A percentile compares a stretch with the other conserved stretches of the same genome.
Conservation (phyloP, 2,329 filamentous ascomycete genomes). For the Curvularia verruculosa region DNA sequence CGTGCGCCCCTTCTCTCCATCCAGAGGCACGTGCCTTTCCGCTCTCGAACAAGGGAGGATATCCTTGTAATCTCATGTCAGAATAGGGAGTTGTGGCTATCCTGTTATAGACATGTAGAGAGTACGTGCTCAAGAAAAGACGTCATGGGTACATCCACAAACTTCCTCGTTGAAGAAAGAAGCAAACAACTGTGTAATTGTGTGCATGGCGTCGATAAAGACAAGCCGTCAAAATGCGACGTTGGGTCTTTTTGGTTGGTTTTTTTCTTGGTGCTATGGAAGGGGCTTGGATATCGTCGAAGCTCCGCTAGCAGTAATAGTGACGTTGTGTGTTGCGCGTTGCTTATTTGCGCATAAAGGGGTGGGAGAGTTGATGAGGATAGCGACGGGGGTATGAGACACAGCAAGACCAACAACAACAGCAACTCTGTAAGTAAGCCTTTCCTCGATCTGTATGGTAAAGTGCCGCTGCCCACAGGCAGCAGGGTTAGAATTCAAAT, state of each 20-base stretch:
- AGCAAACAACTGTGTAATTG: slow-evolving; percentile 1
- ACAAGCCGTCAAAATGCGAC: slow-evolving; percentile 9
- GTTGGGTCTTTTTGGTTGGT: not conserved
- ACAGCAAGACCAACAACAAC: too few relatives aligned
- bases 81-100: slow-evolving; percentile 22
- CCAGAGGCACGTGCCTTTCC: slow-evolving; percentile 5
- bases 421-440: too few relatives aligned
- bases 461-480: too few relatives aligned
- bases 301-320: not conserved
- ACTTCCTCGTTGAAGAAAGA: slow-evolving; percentile 3
- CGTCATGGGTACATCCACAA: slow-evolving; percentile 4
- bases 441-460: too few relatives aligned
- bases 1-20: not conserved
- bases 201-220: not conserved
- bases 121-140: slow-evolving; percentile 8
- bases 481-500: slow-evolving; percentile 3
- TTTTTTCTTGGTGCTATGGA: not conserved
- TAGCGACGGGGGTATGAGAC: too few relatives aligned
- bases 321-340: slow-evolving; percentile 11
- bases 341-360: slow-evolving; percentile 15
- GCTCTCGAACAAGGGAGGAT: not conserved
- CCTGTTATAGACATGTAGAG: slow-evolving; percentile 12
- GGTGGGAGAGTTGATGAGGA: not conserved
- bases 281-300: not conserved
- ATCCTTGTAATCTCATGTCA: slow-evolving; percentile 18